Conservation (phyloP, 192 early-diverging fungal genomes). For the Linnemannia zychae region DNA sequence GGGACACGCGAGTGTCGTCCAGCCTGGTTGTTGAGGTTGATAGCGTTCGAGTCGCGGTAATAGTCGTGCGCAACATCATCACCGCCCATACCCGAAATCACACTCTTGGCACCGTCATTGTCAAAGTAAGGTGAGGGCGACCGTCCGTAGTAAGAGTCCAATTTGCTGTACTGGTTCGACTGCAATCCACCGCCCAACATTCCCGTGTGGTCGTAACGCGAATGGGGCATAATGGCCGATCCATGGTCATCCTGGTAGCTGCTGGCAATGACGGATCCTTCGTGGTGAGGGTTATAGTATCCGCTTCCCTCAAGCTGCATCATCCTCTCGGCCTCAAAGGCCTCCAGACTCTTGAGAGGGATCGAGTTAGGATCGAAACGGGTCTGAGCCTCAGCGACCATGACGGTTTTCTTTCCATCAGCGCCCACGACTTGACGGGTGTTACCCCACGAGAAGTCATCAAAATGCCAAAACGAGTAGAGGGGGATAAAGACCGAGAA, state of each 20-base stretch:
- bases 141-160: constrained; percentile 36
- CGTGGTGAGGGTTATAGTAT: constrained; percentile 31
- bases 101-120: constrained; percentile 35
- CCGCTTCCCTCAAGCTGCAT: constrained; percentile 40
- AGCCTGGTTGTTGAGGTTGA: constrained; percentile 18
- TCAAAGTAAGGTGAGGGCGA: constrained; percentile 35
- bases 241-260: constrained; percentile 29
- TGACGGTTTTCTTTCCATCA: constrained; percentile 77
- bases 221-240: constrained; percentile 26
- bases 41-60: constrained; percentile 49
- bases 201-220: constrained; percentile 56
- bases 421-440: constrained; percentile 73
- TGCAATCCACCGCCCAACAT: constrained; percentile 36
- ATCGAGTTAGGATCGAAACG: constrained; percentile 80
- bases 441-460: constrained; percentile 84
- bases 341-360: constrained; percentile 74
- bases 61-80: constrained; percentile 42
- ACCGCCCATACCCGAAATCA: constrained; percentile 38
- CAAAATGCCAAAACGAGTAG: constrained; percentile 89
- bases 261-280: constrained; percentile 39
- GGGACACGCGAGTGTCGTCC: constrained; percentile 36
- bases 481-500: constrained; percentile 82
- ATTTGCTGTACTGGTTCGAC: constrained; percentile 47
- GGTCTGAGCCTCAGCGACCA: constrained; percentile 72
- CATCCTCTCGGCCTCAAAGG: constrained; percentile 48